Percentiles rank a stretch among this genome's conserved stretches.
phyloP scores from a whole-genome alignment of 2,329 filamentous ascomycete genomes.

The Penicillium sp. region DNA sequence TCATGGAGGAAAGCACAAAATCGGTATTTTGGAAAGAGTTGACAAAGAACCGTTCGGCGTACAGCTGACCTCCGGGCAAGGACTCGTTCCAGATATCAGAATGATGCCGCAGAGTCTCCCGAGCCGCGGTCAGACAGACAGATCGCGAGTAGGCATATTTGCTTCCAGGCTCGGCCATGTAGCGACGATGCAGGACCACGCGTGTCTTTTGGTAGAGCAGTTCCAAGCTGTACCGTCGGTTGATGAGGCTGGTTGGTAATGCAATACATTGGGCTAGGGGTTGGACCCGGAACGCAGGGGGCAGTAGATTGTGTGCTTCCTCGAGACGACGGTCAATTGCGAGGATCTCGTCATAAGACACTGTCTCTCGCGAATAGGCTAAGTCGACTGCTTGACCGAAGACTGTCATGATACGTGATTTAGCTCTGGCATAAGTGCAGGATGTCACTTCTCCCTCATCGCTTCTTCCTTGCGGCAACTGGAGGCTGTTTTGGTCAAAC shows the following conservation, averaged over 20 bases:
- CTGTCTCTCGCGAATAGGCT: constrained; percentile 35
- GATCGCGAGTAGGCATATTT: constrained; percentile 48
- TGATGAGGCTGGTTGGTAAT: constrained; percentile 54
- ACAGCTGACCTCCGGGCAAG: constrained; percentile 57
- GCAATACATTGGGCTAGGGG: constrained; percentile 45
- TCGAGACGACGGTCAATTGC: constrained; percentile 40
- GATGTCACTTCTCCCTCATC: constrained; percentile 55
- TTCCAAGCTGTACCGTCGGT: constrained; percentile 55
- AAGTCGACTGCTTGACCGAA: constrained; percentile 44
- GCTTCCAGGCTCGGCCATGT: constrained; percentile 45
- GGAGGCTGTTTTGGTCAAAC: constrained; percentile 53
- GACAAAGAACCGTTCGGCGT: constrained; percentile 59
- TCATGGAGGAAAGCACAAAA: constrained; percentile 63
- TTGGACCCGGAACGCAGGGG: constrained; percentile 25
- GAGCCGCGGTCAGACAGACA: constrained; percentile 52
- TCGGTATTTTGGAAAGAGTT: constrained; percentile 62
- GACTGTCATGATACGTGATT: constrained; percentile 37
- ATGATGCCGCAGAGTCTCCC: constrained; percentile 53
- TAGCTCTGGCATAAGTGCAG: constrained; percentile 40
- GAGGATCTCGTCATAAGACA: constrained; percentile 41
- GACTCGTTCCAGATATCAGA: constrained; percentile 54
- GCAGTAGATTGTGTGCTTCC: constrained; percentile 31
- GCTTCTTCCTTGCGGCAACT: constrained; percentile 58
- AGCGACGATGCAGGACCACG: constrained; percentile 58
- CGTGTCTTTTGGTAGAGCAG: constrained; percentile 55